Conservation (phyloP, 176 grass and related monocot species). For the Saccharum officinarum region DNA sequence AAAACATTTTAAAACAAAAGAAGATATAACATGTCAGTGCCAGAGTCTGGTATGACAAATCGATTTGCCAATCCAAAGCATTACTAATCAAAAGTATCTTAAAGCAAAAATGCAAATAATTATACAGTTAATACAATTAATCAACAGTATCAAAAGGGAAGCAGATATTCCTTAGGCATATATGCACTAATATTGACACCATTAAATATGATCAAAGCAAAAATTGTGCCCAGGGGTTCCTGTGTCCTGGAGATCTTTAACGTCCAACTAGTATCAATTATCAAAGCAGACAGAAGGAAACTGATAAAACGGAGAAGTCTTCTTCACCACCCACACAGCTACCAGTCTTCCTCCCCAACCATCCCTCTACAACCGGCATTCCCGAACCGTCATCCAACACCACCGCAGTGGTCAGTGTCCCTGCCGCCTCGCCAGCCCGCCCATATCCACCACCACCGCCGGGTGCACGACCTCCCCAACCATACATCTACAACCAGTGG, state of each 20-base stretch:
- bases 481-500: neutral
- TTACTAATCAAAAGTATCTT: neutral
- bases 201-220: neutral
- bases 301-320: neutral
- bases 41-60: neutral
- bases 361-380: too few relatives aligned
- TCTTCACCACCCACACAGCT: neutral
- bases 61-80: slow-evolving; percentile 4
- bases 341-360: neutral
- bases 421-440: too few relatives aligned
- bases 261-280: neutral
- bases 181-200: neutral
- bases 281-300: neutral
- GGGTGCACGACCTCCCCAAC: neutral
- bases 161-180: neutral
- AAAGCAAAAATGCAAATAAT: slow-evolving; percentile 6
- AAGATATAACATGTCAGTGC: slow-evolving; percentile 2
- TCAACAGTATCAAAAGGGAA: neutral
- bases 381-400: too few relatives aligned
- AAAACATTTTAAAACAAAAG: slow-evolving; percentile 44
- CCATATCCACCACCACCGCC: too few relatives aligned
- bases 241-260: neutral
- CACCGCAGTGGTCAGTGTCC: too few relatives aligned
- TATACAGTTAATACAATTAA: slow-evolving; percentile 6
- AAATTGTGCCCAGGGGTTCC: neutral